Conservation (phyloP, 225 moss, liverwort and hornwort genomes). For the Polytrichum formosum region DNA sequence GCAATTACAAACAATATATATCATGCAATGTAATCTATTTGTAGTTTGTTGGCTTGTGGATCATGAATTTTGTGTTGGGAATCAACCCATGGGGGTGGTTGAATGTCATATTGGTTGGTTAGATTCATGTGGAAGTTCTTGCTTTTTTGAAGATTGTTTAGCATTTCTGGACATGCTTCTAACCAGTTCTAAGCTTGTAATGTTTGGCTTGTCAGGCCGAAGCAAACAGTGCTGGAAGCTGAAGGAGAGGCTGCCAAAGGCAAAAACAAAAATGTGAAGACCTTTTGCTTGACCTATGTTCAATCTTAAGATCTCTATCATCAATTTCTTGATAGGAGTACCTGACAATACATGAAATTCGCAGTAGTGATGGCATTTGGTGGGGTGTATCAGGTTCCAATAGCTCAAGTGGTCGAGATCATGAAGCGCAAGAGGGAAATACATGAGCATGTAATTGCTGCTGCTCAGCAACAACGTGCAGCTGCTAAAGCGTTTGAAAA, state of each 20-base stretch:
- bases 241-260: constrained; percentile 81
- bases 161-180: too few species aligned
- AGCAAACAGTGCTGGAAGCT: constrained; percentile 85
- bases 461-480: constrained; percentile 72
- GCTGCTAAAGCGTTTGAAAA: constrained; percentile 71
- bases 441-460: constrained; percentile 83
- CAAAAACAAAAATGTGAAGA: constrained; percentile 59
- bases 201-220: constrained; percentile 38
- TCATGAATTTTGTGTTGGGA: too few species aligned
- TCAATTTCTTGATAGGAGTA: too few species aligned
- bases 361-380: too few species aligned
- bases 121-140: too few species aligned
- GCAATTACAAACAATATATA: too few species aligned
- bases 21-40: too few species aligned
- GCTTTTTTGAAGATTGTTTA: too few species aligned
- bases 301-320: not conserved
- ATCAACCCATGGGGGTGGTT: too few species aligned
- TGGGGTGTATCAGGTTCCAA: constrained; percentile 26
- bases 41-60: too few species aligned
- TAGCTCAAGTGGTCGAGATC: constrained; percentile 68
- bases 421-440: constrained; percentile 95
- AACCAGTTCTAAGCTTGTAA: not conserved
- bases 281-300: not conserved
- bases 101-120: too few species aligned
- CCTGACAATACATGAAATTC: too few species aligned